phyloP scores from a whole-genome alignment of 1,284 basidiomycete species.

The Clitocybe nebularis region DNA sequence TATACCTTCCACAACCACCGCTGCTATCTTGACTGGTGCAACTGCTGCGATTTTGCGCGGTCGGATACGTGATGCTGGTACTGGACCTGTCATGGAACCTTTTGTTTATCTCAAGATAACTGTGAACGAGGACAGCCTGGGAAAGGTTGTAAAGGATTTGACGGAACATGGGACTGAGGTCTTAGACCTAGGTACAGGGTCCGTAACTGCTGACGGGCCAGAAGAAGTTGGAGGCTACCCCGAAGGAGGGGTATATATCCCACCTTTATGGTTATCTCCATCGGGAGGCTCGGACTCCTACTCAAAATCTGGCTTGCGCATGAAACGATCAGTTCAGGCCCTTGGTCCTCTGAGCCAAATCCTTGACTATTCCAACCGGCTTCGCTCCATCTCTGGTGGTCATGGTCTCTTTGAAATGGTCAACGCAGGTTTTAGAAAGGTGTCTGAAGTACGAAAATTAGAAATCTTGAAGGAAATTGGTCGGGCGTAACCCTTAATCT shows the following conservation, averaged over 20 bases:
- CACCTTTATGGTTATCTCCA: conserved; percentile 69
- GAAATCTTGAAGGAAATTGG: conserved; percentile 78
- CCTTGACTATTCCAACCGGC: conserved; percentile 74
- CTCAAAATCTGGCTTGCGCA: conserved; percentile 26
- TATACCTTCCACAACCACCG: conserved; percentile 36
- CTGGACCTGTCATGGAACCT: conserved; percentile 73
- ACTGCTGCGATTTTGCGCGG: conserved; percentile 60
- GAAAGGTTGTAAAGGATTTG: conserved; percentile 73
- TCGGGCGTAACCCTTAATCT: conserved; percentile 42
- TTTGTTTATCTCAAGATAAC: conserved; percentile 64
- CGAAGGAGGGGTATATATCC: conserved; percentile 66
- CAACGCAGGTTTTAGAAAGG: conserved; percentile 69
- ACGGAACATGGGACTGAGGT: conserved; percentile 75
- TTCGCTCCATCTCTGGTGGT: conserved; percentile 80
- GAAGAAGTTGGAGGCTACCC: conserved; percentile 48
- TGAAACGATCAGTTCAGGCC: conserved; percentile 62
- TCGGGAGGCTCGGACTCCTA: conserved; percentile 32
- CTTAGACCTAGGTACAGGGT: conserved; percentile 52
- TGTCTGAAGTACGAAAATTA: conserved; percentile 51
- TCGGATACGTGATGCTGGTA: conserved; percentile 52
- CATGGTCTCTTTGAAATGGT: conserved; percentile 79
- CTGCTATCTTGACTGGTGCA: conserved; percentile 61
- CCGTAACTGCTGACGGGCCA: conserved; percentile 32
- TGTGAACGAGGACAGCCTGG: conserved; percentile 61
- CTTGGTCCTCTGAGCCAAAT: conserved; percentile 75